phyloP scores from a whole-genome alignment of 148 eudicot genomes.

The Rhododendron kiyosumense region DNA sequence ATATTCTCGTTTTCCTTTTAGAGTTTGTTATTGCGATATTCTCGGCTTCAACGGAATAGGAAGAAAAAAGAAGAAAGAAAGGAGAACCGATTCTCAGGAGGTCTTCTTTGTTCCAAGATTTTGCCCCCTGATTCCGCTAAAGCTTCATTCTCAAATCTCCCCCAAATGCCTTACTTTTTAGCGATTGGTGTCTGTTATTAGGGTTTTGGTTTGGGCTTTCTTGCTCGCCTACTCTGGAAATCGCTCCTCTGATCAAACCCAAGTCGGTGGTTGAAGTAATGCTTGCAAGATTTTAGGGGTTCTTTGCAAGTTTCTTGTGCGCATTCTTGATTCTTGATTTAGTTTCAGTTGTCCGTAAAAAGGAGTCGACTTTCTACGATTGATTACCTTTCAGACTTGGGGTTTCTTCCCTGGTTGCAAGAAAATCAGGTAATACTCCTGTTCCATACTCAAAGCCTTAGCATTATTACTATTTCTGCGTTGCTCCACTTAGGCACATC shows the following conservation, averaged over 20 bases:
- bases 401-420: not conserved
- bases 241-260: not conserved
- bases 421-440: conserved; percentile 8
- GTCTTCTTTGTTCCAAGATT: not conserved
- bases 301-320: not conserved
- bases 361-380: not conserved
- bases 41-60: not conserved
- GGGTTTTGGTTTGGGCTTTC: not conserved
- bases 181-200: not conserved
- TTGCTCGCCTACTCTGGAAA: not conserved
- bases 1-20: not conserved
- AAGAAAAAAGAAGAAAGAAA: too few relatives aligned
- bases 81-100: not conserved
- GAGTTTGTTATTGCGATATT: not conserved
- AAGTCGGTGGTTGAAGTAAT: not conserved
- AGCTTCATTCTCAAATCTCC: not conserved
- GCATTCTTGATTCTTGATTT: not conserved
- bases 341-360: not conserved
- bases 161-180: not conserved
- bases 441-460: not conserved
- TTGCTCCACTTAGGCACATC: conserved; percentile 6
- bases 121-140: not conserved
- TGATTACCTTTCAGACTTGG: not conserved
- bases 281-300: not conserved
- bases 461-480: not conserved